Evolutionary conservation across 345 rosid genomes (phyloP), one percentile per base, ranked within the genome.

Genomic region (Physaria fendleri): DNA sequence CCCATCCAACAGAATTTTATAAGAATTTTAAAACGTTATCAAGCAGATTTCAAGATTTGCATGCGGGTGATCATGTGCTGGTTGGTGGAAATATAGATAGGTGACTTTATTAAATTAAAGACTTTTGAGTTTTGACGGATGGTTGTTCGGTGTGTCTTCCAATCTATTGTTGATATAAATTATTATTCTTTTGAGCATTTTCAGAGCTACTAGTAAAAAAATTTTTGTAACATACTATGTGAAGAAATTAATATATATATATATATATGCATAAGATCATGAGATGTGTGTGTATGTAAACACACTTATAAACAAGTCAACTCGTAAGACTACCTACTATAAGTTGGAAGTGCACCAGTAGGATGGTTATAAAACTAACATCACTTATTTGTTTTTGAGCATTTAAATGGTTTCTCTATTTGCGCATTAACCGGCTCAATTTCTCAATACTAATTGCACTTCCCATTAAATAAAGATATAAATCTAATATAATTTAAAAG

Each of bases 391-490:
- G 45, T 48, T 39, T 40, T 66, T 33, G 53, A 40, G 59, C 46
- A 22, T 57, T 58, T 23, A 53, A 58, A 58, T 58, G 59, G 52
- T 41, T 49, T 40, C 56, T 47, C 51, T 40, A 32, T 12, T 49
- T 33, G 59, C 72, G 65, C 65, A 50, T 67, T 58, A 58, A 67
- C 59, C 65, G 65, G 65, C 72, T 53, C 13, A 50, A 58, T 58
- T 67, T 58, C 30, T 49, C 65, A 57, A 47, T 57, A 28, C 27
- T 14, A 47, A 39, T 46, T 28, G 48, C 58, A 38, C 58, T 48
- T 58, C 21, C 25, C 43, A 30, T 57, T 41, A 7, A 40, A 49
- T 37, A 29, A 35, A 33, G 9, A 13, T 23, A 30, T 23, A 15
- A n/a, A 38, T 24, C 17, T 13, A 45, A 38, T 24, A 16, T 13